phyloP scores from a whole-genome alignment of 192 early-diverging fungal genomes.

The Coemansia sp. region DNA sequence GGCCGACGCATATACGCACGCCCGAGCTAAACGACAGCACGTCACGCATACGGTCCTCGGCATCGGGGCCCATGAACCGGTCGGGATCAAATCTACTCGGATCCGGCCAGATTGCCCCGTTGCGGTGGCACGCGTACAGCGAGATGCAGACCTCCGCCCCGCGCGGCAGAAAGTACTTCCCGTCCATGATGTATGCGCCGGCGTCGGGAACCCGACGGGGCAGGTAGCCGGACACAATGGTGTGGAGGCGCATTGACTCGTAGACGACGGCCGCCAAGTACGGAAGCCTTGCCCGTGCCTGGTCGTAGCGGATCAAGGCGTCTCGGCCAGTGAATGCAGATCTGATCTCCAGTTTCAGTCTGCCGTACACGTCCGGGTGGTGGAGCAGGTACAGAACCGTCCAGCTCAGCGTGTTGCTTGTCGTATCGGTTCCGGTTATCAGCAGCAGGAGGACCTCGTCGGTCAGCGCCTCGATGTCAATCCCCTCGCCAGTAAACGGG shows the following conservation, averaged over 20 bases:
- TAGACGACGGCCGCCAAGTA: conserved; percentile 42
- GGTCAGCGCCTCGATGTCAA: conserved; percentile 13
- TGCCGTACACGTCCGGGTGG: conserved; percentile 20
- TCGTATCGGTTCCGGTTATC: conserved; percentile 51
- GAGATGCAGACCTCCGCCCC: conserved; percentile 22
- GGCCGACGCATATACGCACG: conserved; percentile 42
- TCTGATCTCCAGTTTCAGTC: conserved; percentile 30
- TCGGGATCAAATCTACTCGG: conserved; percentile 37
- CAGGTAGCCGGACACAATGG: conserved; percentile 24
- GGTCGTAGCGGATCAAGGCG: conserved; percentile 20
- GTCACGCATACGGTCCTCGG: conserved; percentile 10
- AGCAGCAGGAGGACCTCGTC: conserved; percentile 35
- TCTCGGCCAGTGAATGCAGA: conserved; percentile 19
- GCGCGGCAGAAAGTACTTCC: conserved; percentile 20
- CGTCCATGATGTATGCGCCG: conserved; percentile 14
- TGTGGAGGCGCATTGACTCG: conserved; percentile 46
- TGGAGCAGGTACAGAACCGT: conserved; percentile 38
- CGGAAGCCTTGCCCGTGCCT: conserved; percentile 22
- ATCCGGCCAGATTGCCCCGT: conserved; percentile 14
- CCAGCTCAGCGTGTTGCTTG: conserved; percentile 51
- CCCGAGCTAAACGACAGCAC: conserved; percentile 39
- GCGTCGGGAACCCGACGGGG: conserved; percentile 24
- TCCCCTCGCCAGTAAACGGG: conserved; percentile 22
- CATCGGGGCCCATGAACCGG: conserved; percentile 38
- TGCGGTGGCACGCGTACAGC: conserved; percentile 36